A percentile compares a stretch with the other conserved stretches of the same genome.
These are phyloP conservation scores for Candida coquimbonensis DNA, from an alignment of 805 yeast genomes.

Conservation along the genomic window DNA sequence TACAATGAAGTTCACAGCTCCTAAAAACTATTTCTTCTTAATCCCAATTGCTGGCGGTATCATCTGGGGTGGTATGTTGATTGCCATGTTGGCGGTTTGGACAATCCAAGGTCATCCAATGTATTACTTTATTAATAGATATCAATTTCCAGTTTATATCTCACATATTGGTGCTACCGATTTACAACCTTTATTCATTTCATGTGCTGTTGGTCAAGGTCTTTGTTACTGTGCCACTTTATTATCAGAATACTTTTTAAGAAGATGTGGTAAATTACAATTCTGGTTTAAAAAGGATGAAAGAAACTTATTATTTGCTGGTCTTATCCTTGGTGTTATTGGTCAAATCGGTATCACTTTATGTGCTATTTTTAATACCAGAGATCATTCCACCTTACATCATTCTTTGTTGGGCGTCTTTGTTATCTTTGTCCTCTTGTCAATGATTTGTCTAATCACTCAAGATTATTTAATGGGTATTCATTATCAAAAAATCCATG, in stretches of 20 bases:
- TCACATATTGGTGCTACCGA: constrained; percentile 87
- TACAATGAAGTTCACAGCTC: constrained; percentile 2
- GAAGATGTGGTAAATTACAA: constrained; percentile 46
- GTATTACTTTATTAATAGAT: constrained; percentile 44
- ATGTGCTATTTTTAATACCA: constrained; percentile 68
- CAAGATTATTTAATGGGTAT: constrained; percentile 42
- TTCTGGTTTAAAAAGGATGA: constrained; percentile 34
- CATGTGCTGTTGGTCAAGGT: constrained; percentile 74
- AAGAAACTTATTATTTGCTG: constrained; percentile 33
- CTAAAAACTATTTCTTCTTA: constrained; percentile 37
- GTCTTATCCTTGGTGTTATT: constrained; percentile 38
- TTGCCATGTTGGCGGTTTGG: constrained; percentile 75
- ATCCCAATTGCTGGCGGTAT: constrained; percentile 61
- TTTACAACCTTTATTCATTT: constrained; percentile 75
- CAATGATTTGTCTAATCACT: constrained; percentile 36
- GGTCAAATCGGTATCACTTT: constrained; percentile 71
- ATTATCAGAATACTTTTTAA: constrained; percentile 52
- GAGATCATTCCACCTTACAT: constrained; percentile 48
- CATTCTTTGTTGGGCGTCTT: constrained; percentile 66
- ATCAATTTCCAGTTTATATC: constrained; percentile 56
- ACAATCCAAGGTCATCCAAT: constrained; percentile 71
- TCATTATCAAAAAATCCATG: constrained; percentile 33
- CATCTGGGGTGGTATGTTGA: constrained; percentile 90
- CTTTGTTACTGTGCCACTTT: constrained; percentile 61
- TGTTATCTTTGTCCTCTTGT: constrained; percentile 56